phyloP scores from a whole-genome alignment of 2,329 filamentous ascomycete species.

The Stenocarpella maydis region DNA sequence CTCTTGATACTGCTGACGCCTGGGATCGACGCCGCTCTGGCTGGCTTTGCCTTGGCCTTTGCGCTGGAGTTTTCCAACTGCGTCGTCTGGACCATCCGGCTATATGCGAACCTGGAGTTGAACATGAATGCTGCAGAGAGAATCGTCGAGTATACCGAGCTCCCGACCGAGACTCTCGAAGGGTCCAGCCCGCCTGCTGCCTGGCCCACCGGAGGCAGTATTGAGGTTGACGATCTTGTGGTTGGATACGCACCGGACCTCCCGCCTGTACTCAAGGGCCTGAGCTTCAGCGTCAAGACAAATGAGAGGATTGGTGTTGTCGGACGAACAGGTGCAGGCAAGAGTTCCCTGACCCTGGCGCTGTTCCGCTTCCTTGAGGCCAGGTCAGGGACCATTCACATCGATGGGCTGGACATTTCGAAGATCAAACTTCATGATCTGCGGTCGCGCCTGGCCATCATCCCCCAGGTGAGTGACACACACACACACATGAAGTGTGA shows the following conservation, averaged over 20 bases:
- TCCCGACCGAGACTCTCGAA: slow-evolving; percentile 71
- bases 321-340: slow-evolving; percentile 80
- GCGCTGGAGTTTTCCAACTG: slow-evolving; percentile 72
- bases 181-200: slow-evolving; percentile 70
- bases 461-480: slow-evolving; percentile 58
- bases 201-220: slow-evolving; percentile 77
- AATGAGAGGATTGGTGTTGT: slow-evolving; percentile 80
- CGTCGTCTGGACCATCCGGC: slow-evolving; percentile 71
- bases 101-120: slow-evolving; percentile 76
- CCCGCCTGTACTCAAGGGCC: slow-evolving; percentile 73
- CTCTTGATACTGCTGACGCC: slow-evolving; percentile 68
- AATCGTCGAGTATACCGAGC: slow-evolving; percentile 76
- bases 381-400: slow-evolving; percentile 68
- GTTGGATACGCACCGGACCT: slow-evolving; percentile 77
- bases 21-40: slow-evolving; percentile 72
- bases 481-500: not conserved
- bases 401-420: slow-evolving; percentile 79
- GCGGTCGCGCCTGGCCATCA: slow-evolving; percentile 79
- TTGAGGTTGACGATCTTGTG: slow-evolving; percentile 78
- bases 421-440: slow-evolving; percentile 75
- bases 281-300: slow-evolving; percentile 71
- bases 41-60: slow-evolving; percentile 79
- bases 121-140: slow-evolving; percentile 83
- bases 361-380: slow-evolving; percentile 82
- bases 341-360: slow-evolving; percentile 78